Conservation (phyloP, 176 grass and related monocot genomes). For the Stipa capillata region DNA sequence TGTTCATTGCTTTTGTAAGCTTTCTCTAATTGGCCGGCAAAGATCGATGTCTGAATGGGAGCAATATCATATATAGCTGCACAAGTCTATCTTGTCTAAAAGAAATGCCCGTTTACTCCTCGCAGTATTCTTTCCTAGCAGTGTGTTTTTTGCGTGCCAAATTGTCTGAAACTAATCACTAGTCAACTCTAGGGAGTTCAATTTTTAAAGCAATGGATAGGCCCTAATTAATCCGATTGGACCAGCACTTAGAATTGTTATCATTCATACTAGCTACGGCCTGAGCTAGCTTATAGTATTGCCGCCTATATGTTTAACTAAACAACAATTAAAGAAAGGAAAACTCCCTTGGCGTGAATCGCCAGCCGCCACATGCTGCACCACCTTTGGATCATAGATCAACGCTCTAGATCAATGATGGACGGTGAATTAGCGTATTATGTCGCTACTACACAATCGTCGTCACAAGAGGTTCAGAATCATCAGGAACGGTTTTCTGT, state of each 20-base stretch:
- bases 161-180: background rate
- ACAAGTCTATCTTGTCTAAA: background rate
- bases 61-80: background rate
- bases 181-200: background rate
- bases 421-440: background rate
- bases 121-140: background rate
- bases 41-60: background rate
- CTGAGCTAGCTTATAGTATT: background rate
- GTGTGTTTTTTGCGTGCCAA: background rate
- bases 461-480: no score
- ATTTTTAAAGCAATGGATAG: background rate
- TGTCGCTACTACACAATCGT: no score
- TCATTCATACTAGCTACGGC: background rate
- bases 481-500: no score
- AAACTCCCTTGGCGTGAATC: fast-evolving
- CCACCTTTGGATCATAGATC: background rate
- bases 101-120: background rate
- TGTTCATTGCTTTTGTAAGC: background rate
- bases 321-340: background rate
- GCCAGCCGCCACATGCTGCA: background rate
- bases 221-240: background rate
- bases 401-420: background rate
- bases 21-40: background rate
- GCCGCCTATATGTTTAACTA: background rate
- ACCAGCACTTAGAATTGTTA: background rate